Evolutionary conservation across 202 grass and related monocot species (phyloP).

Genomic region (Panicum virgatum): DNA sequence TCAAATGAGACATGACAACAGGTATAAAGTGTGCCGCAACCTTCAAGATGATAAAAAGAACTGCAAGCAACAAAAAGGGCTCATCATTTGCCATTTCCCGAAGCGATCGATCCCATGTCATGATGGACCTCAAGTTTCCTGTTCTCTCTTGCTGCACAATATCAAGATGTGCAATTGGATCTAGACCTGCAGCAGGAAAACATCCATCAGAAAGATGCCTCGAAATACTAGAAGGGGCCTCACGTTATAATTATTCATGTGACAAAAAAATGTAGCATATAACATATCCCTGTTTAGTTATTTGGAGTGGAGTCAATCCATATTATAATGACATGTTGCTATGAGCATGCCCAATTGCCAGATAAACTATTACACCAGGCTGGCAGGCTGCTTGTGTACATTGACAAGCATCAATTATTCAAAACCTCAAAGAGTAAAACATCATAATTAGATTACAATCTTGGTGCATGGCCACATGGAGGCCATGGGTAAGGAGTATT

Average conservation of each 20-base stretch:
- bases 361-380: conserved; percentile 17
- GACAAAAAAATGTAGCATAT: not conserved
- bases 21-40: conserved; percentile 44
- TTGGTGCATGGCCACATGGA: not conserved
- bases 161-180: conserved; percentile 67
- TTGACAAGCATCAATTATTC: conserved; percentile 24
- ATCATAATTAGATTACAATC: not conserved
- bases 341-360: not conserved
- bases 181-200: conserved; percentile 59
- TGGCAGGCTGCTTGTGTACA: conserved; percentile 6
- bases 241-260: conserved; percentile 10
- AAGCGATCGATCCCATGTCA: conserved; percentile 38
- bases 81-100: conserved; percentile 58
- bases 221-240: not conserved
- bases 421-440: too few species aligned
- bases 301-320: conserved; percentile 3
- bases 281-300: conserved; percentile 13
- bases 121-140: conserved; percentile 37
- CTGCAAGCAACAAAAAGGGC: conserved; percentile 57
- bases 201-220: conserved; percentile 20
- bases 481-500: not conserved
- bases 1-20: conserved; percentile 50
- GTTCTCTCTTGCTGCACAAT: conserved; percentile 45
- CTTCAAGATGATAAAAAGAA: conserved; percentile 73
- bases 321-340: not conserved